Evolutionary conservation across 2,329 filamentous ascomycete genomes (phyloP).

Genomic region (Leptographium lundbergii): DNA sequence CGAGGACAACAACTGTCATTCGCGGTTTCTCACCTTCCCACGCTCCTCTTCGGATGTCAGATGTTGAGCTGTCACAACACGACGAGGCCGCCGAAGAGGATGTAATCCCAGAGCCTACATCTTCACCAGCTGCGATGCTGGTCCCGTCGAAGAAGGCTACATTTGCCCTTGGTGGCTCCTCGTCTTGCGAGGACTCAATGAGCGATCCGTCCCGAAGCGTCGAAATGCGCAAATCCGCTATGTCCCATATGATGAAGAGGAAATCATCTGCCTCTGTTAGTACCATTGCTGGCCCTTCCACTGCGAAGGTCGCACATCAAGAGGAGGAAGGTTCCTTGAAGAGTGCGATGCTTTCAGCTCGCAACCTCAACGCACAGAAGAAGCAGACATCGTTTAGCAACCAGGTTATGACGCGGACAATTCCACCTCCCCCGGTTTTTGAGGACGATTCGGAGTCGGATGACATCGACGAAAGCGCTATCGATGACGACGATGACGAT

Average conservation of each 20-base stretch:
- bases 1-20: constrained; percentile 48
- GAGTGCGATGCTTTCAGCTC: constrained; percentile 34
- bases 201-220: constrained; percentile 38
- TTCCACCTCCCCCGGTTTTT: constrained; percentile 36
- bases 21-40: constrained; percentile 76
- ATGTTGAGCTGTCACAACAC: background rate
- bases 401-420: constrained; percentile 56
- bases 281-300: background rate
- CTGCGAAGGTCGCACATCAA: constrained; percentile 26
- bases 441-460: constrained; percentile 48
- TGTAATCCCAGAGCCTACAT: constrained; percentile 47
- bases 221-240: constrained; percentile 25
- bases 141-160: constrained; percentile 55
- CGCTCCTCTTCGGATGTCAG: constrained; percentile 37
- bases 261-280: constrained; percentile 1
- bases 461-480: constrained; percentile 68
- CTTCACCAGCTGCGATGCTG: constrained; percentile 47
- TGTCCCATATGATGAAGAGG: constrained; percentile 20
- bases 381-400: constrained; percentile 78
- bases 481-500: constrained; percentile 69
- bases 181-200: constrained; percentile 70
- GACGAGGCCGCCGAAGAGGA: constrained; percentile 1
- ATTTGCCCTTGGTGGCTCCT: constrained; percentile 68
- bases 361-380: constrained; percentile 36
- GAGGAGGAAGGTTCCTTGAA: constrained; percentile 70